Evolutionary conservation across 169 alveolate species (phyloP).

Genomic region (Amoebophrya sp.): DNA sequence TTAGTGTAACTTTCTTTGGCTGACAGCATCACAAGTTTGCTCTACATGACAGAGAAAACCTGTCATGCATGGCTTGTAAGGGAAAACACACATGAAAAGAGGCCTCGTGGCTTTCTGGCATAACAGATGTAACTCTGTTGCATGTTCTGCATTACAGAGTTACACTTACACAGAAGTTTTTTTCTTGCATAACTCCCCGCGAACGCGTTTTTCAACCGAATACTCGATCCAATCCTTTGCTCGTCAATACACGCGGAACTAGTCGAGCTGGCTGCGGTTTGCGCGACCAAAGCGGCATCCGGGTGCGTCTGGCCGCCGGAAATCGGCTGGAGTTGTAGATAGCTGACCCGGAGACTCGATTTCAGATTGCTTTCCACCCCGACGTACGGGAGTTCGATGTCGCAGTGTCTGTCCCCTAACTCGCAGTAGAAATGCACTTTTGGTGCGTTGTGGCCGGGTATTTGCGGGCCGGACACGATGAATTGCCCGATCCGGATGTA

Average conservation of each 20-base stretch:
- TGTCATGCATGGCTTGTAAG: no score
- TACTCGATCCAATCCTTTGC: neutral
- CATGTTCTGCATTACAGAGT: no score
- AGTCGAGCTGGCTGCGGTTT: no score
- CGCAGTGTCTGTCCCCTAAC: neutral
- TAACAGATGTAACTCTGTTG: no score
- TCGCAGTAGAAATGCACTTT: neutral
- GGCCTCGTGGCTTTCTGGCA: no score
- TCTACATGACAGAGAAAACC: no score
- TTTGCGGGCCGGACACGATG: neutral
- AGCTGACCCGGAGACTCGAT: neutral
- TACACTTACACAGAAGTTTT: no score
- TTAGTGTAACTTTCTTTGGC: no score
- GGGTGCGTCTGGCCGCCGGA: neutral
- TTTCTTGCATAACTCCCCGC: neutral
- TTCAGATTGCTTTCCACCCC: neutral
- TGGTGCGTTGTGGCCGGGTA: neutral
- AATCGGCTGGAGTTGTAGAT: neutral
- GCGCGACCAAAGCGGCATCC: neutral
- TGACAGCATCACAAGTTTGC: no score
- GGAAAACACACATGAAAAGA: no score
- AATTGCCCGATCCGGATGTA: neutral
- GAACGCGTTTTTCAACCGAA: neutral
- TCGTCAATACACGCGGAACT: neutral
- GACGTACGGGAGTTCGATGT: neutral